These are phyloP conservation scores for Lentinus tigrinus DNA, from an alignment of 768 basidiomycete genomes.

Conservation along the genomic window DNA sequence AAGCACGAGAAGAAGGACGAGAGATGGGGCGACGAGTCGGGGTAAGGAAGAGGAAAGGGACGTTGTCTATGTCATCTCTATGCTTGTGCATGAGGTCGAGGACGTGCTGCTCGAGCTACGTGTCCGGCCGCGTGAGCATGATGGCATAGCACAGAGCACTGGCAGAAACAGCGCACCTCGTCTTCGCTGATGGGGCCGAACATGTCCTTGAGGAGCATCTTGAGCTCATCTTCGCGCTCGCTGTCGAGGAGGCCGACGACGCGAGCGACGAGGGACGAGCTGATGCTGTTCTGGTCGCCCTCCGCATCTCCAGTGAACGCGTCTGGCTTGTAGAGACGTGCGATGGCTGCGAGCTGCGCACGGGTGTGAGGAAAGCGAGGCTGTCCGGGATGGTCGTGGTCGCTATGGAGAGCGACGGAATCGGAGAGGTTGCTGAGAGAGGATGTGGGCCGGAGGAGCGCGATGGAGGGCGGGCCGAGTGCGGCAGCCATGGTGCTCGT, in stretches of 20 bases:
- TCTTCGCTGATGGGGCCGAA: constrained; percentile 64
- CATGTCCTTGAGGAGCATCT: constrained; percentile 65
- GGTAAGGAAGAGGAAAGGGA: constrained; percentile 81
- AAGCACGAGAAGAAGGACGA: constrained; percentile 77
- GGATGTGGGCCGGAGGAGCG: constrained; percentile 23
- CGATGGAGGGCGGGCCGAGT: constrained; percentile 26
- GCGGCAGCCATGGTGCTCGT: constrained; percentile 15
- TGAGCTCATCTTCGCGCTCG: constrained; percentile 88
- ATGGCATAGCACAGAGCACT: too few species aligned
- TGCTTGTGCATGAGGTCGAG: constrained; percentile 96
- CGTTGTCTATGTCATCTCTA: constrained; percentile 78
- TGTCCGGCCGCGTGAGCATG: constrained; percentile 14
- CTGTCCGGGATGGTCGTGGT: constrained; percentile 17
- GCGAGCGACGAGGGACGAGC: constrained; percentile 60
- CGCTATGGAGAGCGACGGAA: constrained; percentile 10
- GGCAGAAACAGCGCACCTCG: constrained; percentile 45
- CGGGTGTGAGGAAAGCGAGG: constrained; percentile 77
- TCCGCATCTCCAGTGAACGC: constrained; percentile 39
- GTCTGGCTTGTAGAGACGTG: constrained; percentile 70
- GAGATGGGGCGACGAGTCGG: constrained; percentile 78
- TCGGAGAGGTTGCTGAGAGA: constrained; percentile 19
- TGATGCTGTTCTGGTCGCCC: constrained; percentile 55
- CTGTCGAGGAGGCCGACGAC: constrained; percentile 72
- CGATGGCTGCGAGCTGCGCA: constrained; percentile 73
- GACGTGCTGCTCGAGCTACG: constrained; percentile 81